Conservation (phyloP, 176 grass and related monocot species). For the Cocos nucifera region DNA sequence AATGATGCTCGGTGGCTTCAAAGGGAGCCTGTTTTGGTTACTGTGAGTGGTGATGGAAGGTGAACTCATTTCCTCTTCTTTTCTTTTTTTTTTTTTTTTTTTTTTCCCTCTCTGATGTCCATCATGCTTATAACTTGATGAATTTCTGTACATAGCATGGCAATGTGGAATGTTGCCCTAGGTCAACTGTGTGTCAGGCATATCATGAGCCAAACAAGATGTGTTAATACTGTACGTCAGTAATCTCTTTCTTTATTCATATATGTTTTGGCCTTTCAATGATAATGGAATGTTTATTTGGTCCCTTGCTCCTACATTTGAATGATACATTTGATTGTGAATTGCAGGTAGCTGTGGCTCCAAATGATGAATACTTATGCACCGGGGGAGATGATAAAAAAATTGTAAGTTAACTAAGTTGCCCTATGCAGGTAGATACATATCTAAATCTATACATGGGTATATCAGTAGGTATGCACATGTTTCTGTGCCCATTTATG, state of each 20-base stretch:
- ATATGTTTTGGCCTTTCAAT: no score
- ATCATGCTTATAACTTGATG: background rate
- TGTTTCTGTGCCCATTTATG: no score
- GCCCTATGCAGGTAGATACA: no score
- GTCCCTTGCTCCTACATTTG: background rate
- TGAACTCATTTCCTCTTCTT: constrained; percentile 24
- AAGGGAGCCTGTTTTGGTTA: constrained; percentile 65
- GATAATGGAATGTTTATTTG: no score
- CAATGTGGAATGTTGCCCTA: constrained; percentile 88
- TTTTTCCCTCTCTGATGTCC: background rate
- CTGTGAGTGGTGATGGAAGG: constrained; percentile 88
- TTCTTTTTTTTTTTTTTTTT: background rate
- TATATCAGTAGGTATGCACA: no score
- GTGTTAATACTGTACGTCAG: constrained; percentile 67
- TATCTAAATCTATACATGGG: no score
- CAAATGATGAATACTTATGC: constrained; percentile 81
- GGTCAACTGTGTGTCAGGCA: constrained; percentile 76
- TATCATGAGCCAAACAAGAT: constrained; percentile 60
- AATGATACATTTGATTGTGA: no score
- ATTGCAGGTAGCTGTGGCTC: constrained; percentile 47
- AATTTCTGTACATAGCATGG: constrained; percentile 35
- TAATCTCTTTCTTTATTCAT: constrained; percentile 25
- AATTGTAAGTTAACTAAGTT: constrained; percentile 52
- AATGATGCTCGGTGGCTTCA: constrained; percentile 78
- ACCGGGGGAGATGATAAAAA: constrained; percentile 94